A percentile compares a stretch with the other conserved stretches of the same genome.
phyloP scores from a whole-genome alignment of 768 basidiomycete species.

The Serendipita indica region DNA sequence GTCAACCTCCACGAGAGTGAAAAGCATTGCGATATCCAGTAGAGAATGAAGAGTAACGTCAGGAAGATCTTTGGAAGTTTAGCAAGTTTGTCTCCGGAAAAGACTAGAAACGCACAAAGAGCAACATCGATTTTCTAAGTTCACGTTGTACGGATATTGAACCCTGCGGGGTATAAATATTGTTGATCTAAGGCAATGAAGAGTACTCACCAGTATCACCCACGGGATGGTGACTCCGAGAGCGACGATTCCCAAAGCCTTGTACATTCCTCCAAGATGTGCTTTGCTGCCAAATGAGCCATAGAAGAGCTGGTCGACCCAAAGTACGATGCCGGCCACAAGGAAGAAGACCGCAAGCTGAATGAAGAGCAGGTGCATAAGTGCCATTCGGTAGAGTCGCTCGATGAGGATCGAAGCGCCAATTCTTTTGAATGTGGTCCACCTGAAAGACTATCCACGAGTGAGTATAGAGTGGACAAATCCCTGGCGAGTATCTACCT shows the following conservation, averaged over 20 bases:
- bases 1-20: constrained; percentile 21
- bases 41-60: constrained; percentile 47
- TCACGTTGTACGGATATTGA: constrained; percentile 66
- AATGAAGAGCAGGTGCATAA: constrained; percentile 52
- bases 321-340: constrained; percentile 48
- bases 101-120: neutral
- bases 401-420: constrained; percentile 63
- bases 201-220: constrained; percentile 31
- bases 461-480: neutral
- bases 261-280: constrained; percentile 33
- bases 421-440: constrained; percentile 79
- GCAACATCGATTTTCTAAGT: constrained; percentile 10
- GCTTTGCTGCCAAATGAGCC: constrained; percentile 45
- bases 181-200: neutral
- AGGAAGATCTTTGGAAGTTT: constrained; percentile 53
- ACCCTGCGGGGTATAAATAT: constrained; percentile 23
- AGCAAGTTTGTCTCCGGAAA: constrained; percentile 25
- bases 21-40: constrained; percentile 61
- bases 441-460: constrained; percentile 49
- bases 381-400: constrained; percentile 48
- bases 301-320: constrained; percentile 64
- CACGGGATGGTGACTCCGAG: constrained; percentile 58
- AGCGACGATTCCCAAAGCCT: constrained; percentile 38
- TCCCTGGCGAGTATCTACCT: constrained; percentile 29
- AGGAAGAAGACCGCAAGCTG: constrained; percentile 73